phyloP scores from a whole-genome alignment of 2,329 filamentous ascomycete genomes.

The Penicillium sp. region DNA sequence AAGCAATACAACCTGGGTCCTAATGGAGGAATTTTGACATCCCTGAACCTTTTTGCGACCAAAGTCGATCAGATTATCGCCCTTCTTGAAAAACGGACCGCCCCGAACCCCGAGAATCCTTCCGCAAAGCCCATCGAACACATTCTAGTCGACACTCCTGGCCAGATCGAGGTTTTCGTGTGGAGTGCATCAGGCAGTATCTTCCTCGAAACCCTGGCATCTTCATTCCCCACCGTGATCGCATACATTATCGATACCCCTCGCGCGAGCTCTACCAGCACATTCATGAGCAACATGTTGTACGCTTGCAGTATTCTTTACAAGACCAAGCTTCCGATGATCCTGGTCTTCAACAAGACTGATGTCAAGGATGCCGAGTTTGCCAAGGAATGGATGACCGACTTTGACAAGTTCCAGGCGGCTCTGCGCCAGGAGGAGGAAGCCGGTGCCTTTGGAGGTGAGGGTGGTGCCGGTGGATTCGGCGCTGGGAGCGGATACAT shows the following conservation, averaged over 20 bases:
- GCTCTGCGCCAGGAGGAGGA: constrained; percentile 81
- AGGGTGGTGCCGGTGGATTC: constrained; percentile 61
- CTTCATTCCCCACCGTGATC: constrained; percentile 93
- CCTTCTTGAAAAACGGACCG: constrained; percentile 84
- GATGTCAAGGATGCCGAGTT: constrained; percentile 90
- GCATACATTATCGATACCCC: constrained; percentile 98
- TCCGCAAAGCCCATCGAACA: constrained; percentile 67
- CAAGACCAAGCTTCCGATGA: constrained; percentile 98
- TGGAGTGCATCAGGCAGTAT: constrained; percentile 97
- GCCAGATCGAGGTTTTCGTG: constrained; percentile 98
- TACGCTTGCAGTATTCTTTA: constrained; percentile 98
- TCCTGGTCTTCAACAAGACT: constrained; percentile 98
- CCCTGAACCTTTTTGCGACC: constrained; percentile 92
- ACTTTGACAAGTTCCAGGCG: constrained; percentile 93
- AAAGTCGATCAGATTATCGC: constrained; percentile 95
- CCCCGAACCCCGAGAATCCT: constrained; percentile 54
- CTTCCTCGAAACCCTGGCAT: constrained; percentile 86
- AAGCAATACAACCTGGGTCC: constrained; percentile 97
- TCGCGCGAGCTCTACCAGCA: constrained; percentile 86
- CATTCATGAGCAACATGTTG: constrained; percentile 99
- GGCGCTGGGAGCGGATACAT: constrained; percentile 89
- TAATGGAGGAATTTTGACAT: constrained; percentile 95
- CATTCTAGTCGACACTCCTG: constrained; percentile 92
- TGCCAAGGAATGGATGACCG: constrained; percentile 99
- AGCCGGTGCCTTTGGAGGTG: constrained; percentile 71